Evolutionary conservation across 495 filamentous ascomycete genomes (phyloP).

Genomic region (Aspergillus ostianus): DNA sequence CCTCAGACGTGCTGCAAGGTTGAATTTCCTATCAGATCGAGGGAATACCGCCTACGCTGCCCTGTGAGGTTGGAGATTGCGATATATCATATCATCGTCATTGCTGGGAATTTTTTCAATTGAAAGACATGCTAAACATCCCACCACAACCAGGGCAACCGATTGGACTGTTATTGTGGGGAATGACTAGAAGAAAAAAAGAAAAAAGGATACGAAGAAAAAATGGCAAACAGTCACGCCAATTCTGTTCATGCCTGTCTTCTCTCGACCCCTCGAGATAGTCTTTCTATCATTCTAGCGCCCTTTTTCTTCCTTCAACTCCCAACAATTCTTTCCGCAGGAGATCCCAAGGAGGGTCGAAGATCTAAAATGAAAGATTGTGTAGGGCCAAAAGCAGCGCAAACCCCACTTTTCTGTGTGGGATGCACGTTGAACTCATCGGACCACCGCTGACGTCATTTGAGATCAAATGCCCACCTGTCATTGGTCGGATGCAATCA

Average conservation of each 20-base stretch:
- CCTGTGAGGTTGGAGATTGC: neutral
- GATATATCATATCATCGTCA: slow-evolving; percentile 5
- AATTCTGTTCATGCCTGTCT: neutral
- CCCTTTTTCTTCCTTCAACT: no score
- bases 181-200: neutral
- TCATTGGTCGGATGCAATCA: no score
- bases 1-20: no score
- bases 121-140: slow-evolving; percentile 12
- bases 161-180: slow-evolving; percentile 13
- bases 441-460: slow-evolving; percentile 13
- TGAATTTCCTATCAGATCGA: no score
- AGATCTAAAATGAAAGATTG: neutral
- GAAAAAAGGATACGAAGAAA: no score
- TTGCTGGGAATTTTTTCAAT: neutral
- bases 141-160: slow-evolving; percentile 6
- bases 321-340: no score
- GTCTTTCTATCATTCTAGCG: no score
- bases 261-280: no score
- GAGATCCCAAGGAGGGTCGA: no score
- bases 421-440: slow-evolving; percentile 27
- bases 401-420: slow-evolving; percentile 4
- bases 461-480: neutral
- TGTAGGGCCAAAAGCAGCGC: neutral
- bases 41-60: no score
- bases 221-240: slow-evolving; percentile 4